Evolutionary conservation across 1,284 basidiomycete genomes (phyloP), one percentile per base, ranked within the genome.

Genomic region (Caloboletus inedulis): DNA sequence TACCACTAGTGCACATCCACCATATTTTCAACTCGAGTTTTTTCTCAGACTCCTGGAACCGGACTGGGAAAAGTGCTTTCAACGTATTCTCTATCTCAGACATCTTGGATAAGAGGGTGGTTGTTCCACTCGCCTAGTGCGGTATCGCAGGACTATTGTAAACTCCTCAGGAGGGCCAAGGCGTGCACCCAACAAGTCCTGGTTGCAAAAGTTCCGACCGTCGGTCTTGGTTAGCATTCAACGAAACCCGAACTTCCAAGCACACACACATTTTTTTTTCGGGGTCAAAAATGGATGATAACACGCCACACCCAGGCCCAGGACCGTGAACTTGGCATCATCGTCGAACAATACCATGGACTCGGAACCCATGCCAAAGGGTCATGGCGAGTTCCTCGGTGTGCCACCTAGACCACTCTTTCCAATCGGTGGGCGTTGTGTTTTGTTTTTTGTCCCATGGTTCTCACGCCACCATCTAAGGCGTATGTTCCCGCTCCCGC

Each of bases 361-460:
- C n/a, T 50, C 16, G 16, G 27, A 25, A 21, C 25, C 29, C 18
- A 27, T 18, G 4, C n/a, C 23, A 27, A 51, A 4, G 8, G 7
- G 8, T 25, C 8, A 23, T 16, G 47, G 13, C 12, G 31, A 7
- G 16, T 25, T 16, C 10, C 13, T 25, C 47, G 45, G 16, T 10
- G 33, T 9, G 16, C 16, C 16, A 34, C 7, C 16, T 9, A 16
- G n/a, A n/a, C 8, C 33, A n/a, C 27, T 25, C 51, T 13, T 35
- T 30, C 14, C 41, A 31, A 23, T 23, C 27, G 4, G 14, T 33
- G 14, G 13, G 9, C 31, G 14, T 10, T 21, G 5, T 30, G 27
- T 16, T 14, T 5, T 25, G 49, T 54, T 55, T 55, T n/a, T n/a
- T n/a, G n/a, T 53, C 19, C 19, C 6, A 3, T 25, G 9, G 39